Evolutionary conservation across 129 eudicot genomes (phyloP), one percentile per base, ranked within the genome.

Genomic region (Sambucus nigra): DNA sequence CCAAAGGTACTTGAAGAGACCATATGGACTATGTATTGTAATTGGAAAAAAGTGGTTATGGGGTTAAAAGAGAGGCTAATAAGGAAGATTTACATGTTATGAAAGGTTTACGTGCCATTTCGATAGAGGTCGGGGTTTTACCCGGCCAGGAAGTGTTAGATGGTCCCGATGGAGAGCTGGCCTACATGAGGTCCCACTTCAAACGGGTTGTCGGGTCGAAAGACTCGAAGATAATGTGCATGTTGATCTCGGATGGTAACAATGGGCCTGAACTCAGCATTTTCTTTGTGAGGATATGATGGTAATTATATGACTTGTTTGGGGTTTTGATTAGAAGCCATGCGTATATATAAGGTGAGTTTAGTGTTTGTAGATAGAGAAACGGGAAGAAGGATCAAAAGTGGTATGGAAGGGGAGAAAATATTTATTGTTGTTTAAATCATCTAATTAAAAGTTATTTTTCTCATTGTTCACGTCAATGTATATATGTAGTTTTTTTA

Each of bases 101-200:
- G 70, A 86, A 87, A 59, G 31, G 72, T n/a, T 73, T 87, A 1
- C 70, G 61, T 66, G 67, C 73, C 7, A 79, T 83, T 45, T 59
- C 94, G 5, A 83, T 83, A 89, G 96, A 89, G 4, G 77, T 77
- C 9, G 94, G 96, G 13, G 86, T 82, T 1, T 46, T 82, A 59
- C 81, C 94, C 0, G 72, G 71, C 1, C 69, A 51, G 5, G 17
- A 77, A 6, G 85, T 72, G 8, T 64, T 25, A 27, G 83, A 78
- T 26, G 87, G 84, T 1, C 50, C 71, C 2, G 84, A 87, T 14
- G 84, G 85, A 0, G 96, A 87, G 68, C 39, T 87, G 49, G 73
- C 88, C 0, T 87, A 87, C 58, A 60, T 83, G 66, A 32, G 96
- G 63, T 83, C 94, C 2, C 80, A 82, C 58, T 87, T 87, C 49